Conservation (phyloP, 1,284 basidiomycete species). For the Chalciporus sp. region DNA sequence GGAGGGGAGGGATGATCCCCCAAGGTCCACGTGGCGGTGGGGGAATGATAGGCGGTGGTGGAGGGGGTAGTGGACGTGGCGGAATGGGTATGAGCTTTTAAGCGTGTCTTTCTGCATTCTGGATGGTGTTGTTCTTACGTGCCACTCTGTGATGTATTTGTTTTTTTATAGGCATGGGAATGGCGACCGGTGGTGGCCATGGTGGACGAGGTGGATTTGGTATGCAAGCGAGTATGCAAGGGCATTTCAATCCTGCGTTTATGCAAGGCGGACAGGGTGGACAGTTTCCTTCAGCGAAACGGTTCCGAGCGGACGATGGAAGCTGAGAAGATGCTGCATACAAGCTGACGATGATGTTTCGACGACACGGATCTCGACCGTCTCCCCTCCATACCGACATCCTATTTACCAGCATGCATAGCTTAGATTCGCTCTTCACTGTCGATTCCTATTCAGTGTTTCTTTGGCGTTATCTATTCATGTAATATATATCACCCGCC, state of each 20-base stretch:
- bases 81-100: slow-evolving; percentile 76
- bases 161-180: slow-evolving; percentile 48
- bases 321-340: slow-evolving; percentile 34
- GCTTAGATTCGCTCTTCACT: background rate
- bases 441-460: slow-evolving; percentile 1
- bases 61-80: slow-evolving; percentile 27
- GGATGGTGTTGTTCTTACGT: slow-evolving; percentile 46
- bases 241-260: slow-evolving; percentile 75
- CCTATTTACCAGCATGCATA: background rate
- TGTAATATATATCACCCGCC: slow-evolving; percentile 9
- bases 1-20: slow-evolving; percentile 62
- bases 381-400: background rate
- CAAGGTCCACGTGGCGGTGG: slow-evolving; percentile 51
- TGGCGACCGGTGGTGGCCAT: slow-evolving; percentile 46
- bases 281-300: slow-evolving; percentile 49
- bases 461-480: slow-evolving; percentile 5
- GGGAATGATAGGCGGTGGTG: slow-evolving; percentile 53
- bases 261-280: slow-evolving; percentile 52
- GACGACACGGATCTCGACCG: background rate
- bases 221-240: slow-evolving; percentile 48
- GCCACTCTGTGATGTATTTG: slow-evolving; percentile 31
- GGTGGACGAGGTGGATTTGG: slow-evolving; percentile 49
- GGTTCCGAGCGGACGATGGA: slow-evolving; percentile 51
- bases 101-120: slow-evolving; percentile 36
- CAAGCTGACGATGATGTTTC: background rate